A percentile compares a stretch with the other conserved stretches of the same genome.
Evolutionary conservation across 1,139 yeast species (phyloP).

Genomic region (Geotrichum citri-aurantii): DNA sequence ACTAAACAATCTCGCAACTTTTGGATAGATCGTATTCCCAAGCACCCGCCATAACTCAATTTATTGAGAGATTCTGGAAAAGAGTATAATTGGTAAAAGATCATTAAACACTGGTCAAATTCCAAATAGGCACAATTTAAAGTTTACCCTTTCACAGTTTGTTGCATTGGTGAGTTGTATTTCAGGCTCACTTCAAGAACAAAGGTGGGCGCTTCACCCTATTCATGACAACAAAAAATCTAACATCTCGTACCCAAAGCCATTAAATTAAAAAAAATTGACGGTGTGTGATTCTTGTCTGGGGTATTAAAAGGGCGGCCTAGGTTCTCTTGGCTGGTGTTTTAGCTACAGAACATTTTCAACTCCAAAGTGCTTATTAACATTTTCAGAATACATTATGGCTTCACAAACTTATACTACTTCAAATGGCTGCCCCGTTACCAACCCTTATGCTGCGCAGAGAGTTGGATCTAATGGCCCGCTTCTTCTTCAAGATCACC

Average conservation of each 20-base stretch:
- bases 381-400: too few relatives aligned
- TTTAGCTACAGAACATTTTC: not conserved
- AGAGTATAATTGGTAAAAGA: too few relatives aligned
- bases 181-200: not conserved
- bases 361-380: too few relatives aligned
- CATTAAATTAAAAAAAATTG: not conserved
- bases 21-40: too few relatives aligned
- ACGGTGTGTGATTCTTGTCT: not conserved
- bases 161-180: too few relatives aligned
- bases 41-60: too few relatives aligned
- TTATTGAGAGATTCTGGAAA: too few relatives aligned
- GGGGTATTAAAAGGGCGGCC: not conserved
- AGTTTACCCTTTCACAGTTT: too few relatives aligned
- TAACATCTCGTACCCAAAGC: not conserved
- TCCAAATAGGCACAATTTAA: too few relatives aligned
- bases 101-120: too few relatives aligned
- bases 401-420: conserved; percentile 46
- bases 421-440: conserved; percentile 68
- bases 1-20: too few relatives aligned
- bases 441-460: conserved; percentile 63
- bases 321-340: not conserved
- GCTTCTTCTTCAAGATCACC: conserved; percentile 69
- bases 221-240: not conserved
- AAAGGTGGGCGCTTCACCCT: not conserved
- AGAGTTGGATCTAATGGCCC: conserved; percentile 73